Evolutionary conservation across 2,329 filamentous ascomycete species (phyloP), one percentile per base, ranked within the genome.

Genomic region (Aspergillus alliaceus): DNA sequence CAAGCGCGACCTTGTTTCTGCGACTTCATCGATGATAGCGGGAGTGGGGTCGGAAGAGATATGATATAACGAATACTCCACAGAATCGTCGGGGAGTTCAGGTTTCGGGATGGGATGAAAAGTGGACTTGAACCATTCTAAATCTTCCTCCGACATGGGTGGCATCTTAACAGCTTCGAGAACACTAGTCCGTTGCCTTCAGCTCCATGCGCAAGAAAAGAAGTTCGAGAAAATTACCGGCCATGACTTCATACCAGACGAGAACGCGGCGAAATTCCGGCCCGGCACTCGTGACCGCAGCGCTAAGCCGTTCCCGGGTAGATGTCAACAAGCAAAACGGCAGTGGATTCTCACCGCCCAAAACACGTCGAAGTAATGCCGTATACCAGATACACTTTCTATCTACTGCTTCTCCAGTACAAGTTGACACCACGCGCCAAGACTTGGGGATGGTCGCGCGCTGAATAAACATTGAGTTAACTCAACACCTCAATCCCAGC

Each of bases 51-150:
- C 79, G 15, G 80, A 70, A 59, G 90, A 83, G 60, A 93, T 77
- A 51, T 91, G 75, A 69, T 93, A 90, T 25, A 97, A 79, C 53
- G 88, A 85, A 73, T 96, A 97, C 72, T 96, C 90, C 53, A 96
- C 86, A 60, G 86, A 90, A 72, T 96, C 92, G 50, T 97, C 92
- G 0, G 91, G 86, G 1, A 96, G 79, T 57, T 81, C 78, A 11
- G 77, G 77, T 70, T 85, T 88, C 1, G 87, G 86, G 60, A 89
- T 86, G 35, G 84, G 83, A 62, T 80, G 82, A 59, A 88, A 88
- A 2, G 84, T 86, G 64, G 87, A 85, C 51, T 83, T 84, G 58
- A 89, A 87, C 79, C 84, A 87, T 59, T 85, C 85, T 58, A 87
- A 77, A 63, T 85, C 84, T 65, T 88, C 83, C 60, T 83, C 71